phyloP scores from a whole-genome alignment of 2,329 filamentous ascomycete species.

The Xylariaceae sp. region DNA sequence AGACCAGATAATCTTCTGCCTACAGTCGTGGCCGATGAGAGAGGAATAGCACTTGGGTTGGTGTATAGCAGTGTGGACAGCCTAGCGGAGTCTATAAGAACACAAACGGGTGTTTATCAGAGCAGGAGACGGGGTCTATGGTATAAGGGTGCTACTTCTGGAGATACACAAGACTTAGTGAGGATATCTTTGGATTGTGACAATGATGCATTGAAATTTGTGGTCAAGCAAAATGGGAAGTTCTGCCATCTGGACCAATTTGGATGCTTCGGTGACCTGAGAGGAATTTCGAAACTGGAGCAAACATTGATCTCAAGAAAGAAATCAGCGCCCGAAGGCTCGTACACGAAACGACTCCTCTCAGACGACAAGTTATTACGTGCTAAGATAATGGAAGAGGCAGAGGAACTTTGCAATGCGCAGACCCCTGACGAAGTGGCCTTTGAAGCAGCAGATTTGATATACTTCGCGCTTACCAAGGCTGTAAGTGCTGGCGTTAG shows the following conservation, averaged over 20 bases:
- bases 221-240: slow-evolving; percentile 84
- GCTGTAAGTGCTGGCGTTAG: slow-evolving; percentile 83
- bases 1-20: slow-evolving; percentile 81
- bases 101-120: slow-evolving; percentile 83
- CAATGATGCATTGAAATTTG: slow-evolving; percentile 86
- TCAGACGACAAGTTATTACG: slow-evolving; percentile 85
- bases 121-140: slow-evolving; percentile 93
- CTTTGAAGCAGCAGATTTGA: slow-evolving; percentile 90
- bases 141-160: slow-evolving; percentile 95
- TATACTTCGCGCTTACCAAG: slow-evolving; percentile 94
- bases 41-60: slow-evolving; percentile 80
- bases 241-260: slow-evolving; percentile 95
- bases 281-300: slow-evolving; percentile 80
- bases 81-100: slow-evolving; percentile 81
- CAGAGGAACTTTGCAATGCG: slow-evolving; percentile 90
- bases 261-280: slow-evolving; percentile 87
- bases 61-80: slow-evolving; percentile 96
- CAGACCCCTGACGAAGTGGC: slow-evolving; percentile 81
- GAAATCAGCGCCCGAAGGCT: slow-evolving; percentile 79
- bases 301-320: slow-evolving; percentile 85
- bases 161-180: slow-evolving; percentile 88
- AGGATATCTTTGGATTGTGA: slow-evolving; percentile 89
- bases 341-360: slow-evolving; percentile 92
- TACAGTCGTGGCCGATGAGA: slow-evolving; percentile 88
- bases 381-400: slow-evolving; percentile 98